Conservation (phyloP, 257 asterid species). For the Eucommia ulmoides region DNA sequence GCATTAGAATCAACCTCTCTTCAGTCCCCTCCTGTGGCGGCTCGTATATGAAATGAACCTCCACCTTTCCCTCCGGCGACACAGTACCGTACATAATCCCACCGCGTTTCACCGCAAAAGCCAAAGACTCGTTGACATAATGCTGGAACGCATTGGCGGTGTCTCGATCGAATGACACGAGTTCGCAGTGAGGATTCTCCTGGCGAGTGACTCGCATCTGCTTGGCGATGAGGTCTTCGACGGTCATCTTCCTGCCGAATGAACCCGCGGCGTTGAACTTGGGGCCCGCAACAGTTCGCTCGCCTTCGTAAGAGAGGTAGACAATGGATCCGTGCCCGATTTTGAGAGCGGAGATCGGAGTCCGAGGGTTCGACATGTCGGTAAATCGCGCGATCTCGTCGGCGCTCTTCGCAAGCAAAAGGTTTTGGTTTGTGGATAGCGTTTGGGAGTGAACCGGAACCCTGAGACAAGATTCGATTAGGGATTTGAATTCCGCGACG, state of each 20-base stretch:
- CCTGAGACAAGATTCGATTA: conserved; percentile 64
- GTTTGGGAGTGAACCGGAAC: conserved; percentile 70
- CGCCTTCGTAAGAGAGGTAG: conserved; percentile 77
- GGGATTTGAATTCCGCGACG: conserved; percentile 49
- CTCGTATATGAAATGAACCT: conserved; percentile 83
- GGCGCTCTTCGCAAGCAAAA: conserved; percentile 65
- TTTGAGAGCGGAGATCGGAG: conserved; percentile 35
- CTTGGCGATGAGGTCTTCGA: conserved; percentile 91
- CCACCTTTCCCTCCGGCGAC: conserved; percentile 67
- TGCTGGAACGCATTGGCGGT: conserved; percentile 84
- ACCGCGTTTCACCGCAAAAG: conserved; percentile 86
- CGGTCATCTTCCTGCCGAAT: conserved; percentile 93
- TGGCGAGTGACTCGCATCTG: conserved; percentile 88
- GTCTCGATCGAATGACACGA: conserved; percentile 89
- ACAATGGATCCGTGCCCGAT: conserved; percentile 69
- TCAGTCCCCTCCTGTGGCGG: conserved; percentile 89
- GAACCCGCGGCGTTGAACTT: conserved; percentile 65
- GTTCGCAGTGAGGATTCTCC: conserved; percentile 82
- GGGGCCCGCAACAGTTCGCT: conserved; percentile 72
- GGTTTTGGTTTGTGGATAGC: conserved; percentile 76
- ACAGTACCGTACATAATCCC: conserved; percentile 92
- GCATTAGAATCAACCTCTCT: conserved; percentile 42
- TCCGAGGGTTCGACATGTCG: conserved; percentile 52
- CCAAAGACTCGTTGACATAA: conserved; percentile 74
- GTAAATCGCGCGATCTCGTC: conserved; percentile 45